A percentile compares a stretch with the other conserved stretches of the same genome.
Evolutionary conservation across 2,329 filamentous ascomycete species (phyloP).

Genomic region (Cytospora piceae): DNA sequence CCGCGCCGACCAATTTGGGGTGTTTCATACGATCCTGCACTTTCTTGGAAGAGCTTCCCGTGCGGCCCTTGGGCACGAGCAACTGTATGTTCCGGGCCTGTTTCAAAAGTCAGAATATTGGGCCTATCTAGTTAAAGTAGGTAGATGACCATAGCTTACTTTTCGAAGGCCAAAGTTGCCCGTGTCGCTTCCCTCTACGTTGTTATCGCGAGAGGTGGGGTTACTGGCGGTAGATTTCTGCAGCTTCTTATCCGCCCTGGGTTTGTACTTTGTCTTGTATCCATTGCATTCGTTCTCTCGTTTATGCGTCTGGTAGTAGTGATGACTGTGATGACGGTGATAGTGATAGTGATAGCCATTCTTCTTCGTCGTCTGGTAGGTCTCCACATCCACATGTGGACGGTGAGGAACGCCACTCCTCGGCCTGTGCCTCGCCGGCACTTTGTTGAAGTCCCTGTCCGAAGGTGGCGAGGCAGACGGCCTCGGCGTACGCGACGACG

Average conservation of each 20-base stretch:
- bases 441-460: constrained; percentile 35
- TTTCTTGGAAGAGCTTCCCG: constrained; percentile 21
- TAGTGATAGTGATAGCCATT: constrained; percentile 37
- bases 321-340: constrained; percentile 29
- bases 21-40: constrained; percentile 48
- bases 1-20: constrained; percentile 51
- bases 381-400: constrained; percentile 45
- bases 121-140: neutral
- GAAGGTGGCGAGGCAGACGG: constrained; percentile 43
- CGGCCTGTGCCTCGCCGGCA: constrained; percentile 42
- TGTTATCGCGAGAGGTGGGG: neutral
- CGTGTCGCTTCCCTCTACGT: neutral
- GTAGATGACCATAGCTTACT: neutral
- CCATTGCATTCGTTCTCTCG: constrained; percentile 33
- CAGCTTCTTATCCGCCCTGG: neutral
- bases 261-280: constrained; percentile 32
- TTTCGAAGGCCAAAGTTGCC: constrained; percentile 15
- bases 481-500: constrained; percentile 50
- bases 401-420: constrained; percentile 54
- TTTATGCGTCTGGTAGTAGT: constrained; percentile 8
- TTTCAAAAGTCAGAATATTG: constrained; percentile 38
- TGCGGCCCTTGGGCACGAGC: constrained; percentile 22
- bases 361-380: constrained; percentile 29
- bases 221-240: neutral
- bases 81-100: constrained; percentile 34